phyloP scores from a whole-genome alignment of 2,329 filamentous ascomycete genomes.

The Trichoderma guizhouense region DNA sequence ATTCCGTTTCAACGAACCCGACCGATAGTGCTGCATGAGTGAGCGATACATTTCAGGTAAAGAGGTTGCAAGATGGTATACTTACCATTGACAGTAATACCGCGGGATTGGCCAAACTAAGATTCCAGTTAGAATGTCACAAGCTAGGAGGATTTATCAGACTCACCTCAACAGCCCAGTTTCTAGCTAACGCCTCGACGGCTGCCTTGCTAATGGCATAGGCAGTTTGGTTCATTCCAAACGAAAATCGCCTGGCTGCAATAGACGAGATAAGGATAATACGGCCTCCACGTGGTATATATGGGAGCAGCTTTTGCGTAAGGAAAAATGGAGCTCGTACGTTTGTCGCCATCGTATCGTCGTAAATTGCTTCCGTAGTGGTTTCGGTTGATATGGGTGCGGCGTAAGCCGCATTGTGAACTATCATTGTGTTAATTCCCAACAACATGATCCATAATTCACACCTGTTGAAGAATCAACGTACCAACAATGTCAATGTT shows the following conservation, averaged over 20 bases:
- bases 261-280: conserved; percentile 35
- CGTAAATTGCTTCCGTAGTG: not conserved
- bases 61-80: too few species aligned
- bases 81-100: not conserved
- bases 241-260: conserved; percentile 24
- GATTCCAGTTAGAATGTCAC: not conserved
- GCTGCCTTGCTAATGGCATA: conserved; percentile 37
- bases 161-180: conserved; percentile 35
- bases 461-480: not conserved
- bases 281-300: conserved; percentile 30
- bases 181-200: conserved; percentile 27
- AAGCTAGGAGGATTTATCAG: conserved; percentile 25
- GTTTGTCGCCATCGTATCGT: not conserved
- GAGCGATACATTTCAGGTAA: conserved; percentile 21
- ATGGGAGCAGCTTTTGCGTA: conserved; percentile 30
- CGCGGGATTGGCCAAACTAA: not conserved
- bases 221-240: conserved; percentile 29
- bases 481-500: conserved; percentile 5
- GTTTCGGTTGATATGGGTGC: not conserved
- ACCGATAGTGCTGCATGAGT: conserved; percentile 32
- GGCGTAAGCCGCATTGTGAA: not conserved
- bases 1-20: conserved; percentile 28
- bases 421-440: not conserved
- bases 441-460: not conserved
- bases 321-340: conserved; percentile 30